Evolutionary conservation across 2,329 filamentous ascomycete species (phyloP).

Genomic region (Teratosphaeria viscida): DNA sequence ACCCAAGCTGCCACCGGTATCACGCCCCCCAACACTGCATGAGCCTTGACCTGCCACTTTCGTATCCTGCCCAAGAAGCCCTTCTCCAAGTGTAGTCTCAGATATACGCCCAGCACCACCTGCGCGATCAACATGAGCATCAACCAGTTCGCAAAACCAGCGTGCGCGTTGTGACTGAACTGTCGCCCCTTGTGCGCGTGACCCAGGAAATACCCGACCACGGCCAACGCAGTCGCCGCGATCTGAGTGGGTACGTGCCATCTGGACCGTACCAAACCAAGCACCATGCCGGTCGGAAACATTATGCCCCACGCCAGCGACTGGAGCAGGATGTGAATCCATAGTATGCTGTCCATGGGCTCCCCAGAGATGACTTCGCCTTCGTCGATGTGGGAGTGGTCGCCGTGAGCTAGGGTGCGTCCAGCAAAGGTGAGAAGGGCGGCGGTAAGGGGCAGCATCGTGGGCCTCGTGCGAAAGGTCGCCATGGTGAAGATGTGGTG

Average conservation of each 20-base stretch:
- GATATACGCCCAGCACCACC: slow-evolving; percentile 70
- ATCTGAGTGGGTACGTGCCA: slow-evolving; percentile 91
- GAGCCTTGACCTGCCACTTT: slow-evolving; percentile 55
- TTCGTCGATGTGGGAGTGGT: slow-evolving; percentile 52
- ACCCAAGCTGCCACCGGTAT: slow-evolving; percentile 82
- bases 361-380: slow-evolving; percentile 61
- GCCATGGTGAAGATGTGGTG: slow-evolving; percentile 7
- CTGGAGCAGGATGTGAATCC: slow-evolving; percentile 88
- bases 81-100: slow-evolving; percentile 79
- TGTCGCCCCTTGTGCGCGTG: slow-evolving; percentile 83
- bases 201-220: slow-evolving; percentile 81
- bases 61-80: slow-evolving; percentile 73
- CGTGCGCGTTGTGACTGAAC: slow-evolving; percentile 73
- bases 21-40: slow-evolving; percentile 74
- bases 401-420: slow-evolving; percentile 37
- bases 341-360: slow-evolving; percentile 76
- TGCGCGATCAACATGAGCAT: slow-evolving; percentile 72
- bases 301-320: slow-evolving; percentile 80
- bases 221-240: slow-evolving; percentile 60
- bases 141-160: slow-evolving; percentile 66
- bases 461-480: slow-evolving; percentile 13
- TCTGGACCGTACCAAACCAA: slow-evolving; percentile 78
- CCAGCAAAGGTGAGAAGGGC: slow-evolving; percentile 5
- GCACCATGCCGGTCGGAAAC: slow-evolving; percentile 89
- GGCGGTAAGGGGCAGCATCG: not conserved